Percentiles rank a stretch among this genome's conserved stretches.
Evolutionary conservation across 169 alveolate species (phyloP).

Genomic region (Besnoitia besnoiti): DNA sequence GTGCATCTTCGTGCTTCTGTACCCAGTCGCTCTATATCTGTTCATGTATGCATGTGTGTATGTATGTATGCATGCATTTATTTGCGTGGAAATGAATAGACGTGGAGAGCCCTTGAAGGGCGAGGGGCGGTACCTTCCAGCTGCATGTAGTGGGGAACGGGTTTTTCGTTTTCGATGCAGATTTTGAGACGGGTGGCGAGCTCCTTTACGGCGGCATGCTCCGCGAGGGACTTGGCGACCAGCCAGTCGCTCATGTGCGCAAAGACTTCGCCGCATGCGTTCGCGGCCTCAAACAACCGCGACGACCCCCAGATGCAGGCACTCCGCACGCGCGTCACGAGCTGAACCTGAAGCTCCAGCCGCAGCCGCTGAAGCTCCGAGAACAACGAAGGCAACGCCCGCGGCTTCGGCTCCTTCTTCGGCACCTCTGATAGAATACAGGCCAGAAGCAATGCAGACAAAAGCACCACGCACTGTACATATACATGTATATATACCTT

Average conservation of each 20-base stretch:
- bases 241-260: conserved; percentile 35
- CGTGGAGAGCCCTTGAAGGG: neutral
- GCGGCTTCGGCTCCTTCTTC: conserved; percentile 22
- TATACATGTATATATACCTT: neutral
- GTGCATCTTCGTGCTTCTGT: too few relatives aligned
- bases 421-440: neutral
- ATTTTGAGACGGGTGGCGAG: neutral
- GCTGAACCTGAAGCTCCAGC: conserved; percentile 30
- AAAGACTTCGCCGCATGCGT: neutral
- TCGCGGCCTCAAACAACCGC: neutral
- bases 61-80: neutral
- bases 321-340: conserved; percentile 10
- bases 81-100: neutral
- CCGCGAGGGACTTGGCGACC: conserved; percentile 12
- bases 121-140: neutral
- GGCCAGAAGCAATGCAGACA: too few relatives aligned
- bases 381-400: neutral
- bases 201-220: conserved; percentile 15
- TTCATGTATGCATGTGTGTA: too few relatives aligned
- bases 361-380: neutral
- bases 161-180: conserved; percentile 44
- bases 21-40: too few relatives aligned
- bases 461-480: too few relatives aligned
- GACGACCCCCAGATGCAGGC: conserved; percentile 44
- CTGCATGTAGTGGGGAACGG: neutral